Evolutionary conservation across 352 stramenopile genomes (phyloP), one percentile per base, ranked within the genome.

Genomic region (Peronospora tabacina): DNA sequence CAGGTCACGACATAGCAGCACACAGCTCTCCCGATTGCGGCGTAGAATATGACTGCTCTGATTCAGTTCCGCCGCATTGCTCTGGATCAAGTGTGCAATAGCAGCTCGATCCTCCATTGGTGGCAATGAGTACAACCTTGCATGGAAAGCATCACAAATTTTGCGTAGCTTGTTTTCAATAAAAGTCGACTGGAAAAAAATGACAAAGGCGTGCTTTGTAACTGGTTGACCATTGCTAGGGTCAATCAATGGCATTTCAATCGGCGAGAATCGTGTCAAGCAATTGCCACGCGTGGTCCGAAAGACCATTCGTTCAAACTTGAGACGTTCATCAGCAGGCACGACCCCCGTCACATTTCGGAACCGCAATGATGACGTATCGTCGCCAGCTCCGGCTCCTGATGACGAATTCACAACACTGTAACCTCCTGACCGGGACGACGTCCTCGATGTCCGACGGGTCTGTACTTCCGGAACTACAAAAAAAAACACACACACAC

Each of bases 241-340:
- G 63, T 98, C 92, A 19, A 74, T 72, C 28, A 96, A 63, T 29
- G 82, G 72, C 63, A 94, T 82, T 26, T 98, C 85, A 58, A 99
- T 98, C 11, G 90, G 80, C 13, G 90, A 95, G 72, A 99, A 99
- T 17, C 95, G 87, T 29, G 97, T 86, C 54, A 98, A 97, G 73
- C 95, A 99, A 74, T 99, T 99, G 50, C 96, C 95, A n/a, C 96
- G 84, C 15, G 96, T 99, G 22, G 90, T 95, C 32, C 96, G 94
- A 75, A 99, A 99, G 47, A 99, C 85, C 95, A 98, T 98, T 33
- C 96, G 73, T 65, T 99, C 95, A 62, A 99, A 99, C 55, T 97
- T 95, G 41, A 89, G 62, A 16, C 90, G 84, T 58, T 98, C 93
- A 57, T 97, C 90, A 3, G 85, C 88, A 0, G 85, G 77, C 13